Base-by-base conservation (phyloP, 352 stramenopile genomes). In the Globisporangium rhizosaccharum region DNA sequence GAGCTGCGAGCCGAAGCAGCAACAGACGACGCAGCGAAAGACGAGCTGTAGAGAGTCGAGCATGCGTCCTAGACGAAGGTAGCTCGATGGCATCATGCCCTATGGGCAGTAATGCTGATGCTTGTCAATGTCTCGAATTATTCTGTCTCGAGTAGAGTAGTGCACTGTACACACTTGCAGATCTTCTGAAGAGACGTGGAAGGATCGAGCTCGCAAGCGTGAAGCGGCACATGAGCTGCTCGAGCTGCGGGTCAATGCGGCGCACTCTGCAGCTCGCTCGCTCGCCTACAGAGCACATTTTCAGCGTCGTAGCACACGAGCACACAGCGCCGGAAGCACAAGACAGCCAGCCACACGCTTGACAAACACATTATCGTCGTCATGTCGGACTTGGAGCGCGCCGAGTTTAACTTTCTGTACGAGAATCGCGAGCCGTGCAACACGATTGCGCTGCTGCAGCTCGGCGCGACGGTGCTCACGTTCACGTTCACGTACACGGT, bases 401-500 rank as follows among this genome's bases (percentile, higher is more conserved):
- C 74, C 37, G 72, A 85, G 57, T 90, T 89, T 55, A 76, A 72
- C 57, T 90, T 93, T 62, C 67, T 93, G 55, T 93, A 93, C 64
- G 83, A 93, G 66, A 82, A 90, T 70, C 79, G 83, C 50, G 83
- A 93, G 57, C 76, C 83, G 57, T 93, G 83, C 67, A 91, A 90
- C 67, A 78, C 82, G 54, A 87, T 91, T 57, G 81, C 83, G 61
- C 69, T 93, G 56, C 63, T 90, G 60, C 83, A 93, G 62, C 63
- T 91, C 51, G 76, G 70, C 20, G 63, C 85, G 51, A 90, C 80
- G 58, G 53, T 83, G 33, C 54, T 86, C 18, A 89, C 81, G 47
- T 88, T 92, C 72, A 61, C 85, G 54, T 90, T 92, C 69, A 92
- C 80, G 51, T 90, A 91, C 61, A 82, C 80, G 10, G 81, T 90